Evolutionary conservation across 2,329 filamentous ascomycete species (phyloP), one percentile per base, ranked within the genome.

Genomic region (Alternaria postmessia): DNA sequence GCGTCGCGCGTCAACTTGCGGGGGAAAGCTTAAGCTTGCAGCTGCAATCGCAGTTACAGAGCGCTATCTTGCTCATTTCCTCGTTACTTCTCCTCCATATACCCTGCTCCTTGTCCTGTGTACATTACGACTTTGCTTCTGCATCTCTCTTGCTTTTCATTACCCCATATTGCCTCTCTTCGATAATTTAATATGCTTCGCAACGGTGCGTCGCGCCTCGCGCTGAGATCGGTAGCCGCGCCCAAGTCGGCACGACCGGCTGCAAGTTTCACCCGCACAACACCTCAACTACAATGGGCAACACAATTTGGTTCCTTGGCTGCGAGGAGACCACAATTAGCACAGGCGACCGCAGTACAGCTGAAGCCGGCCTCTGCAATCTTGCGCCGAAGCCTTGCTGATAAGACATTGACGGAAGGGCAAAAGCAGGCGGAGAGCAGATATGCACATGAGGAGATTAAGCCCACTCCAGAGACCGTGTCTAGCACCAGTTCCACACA

Each of bases 381-480:
- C 11, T 78, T 85, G 44, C 79, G 85, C 67, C 84, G 74, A 7
- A 67, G 65, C 16, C 62, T 79, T 32, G 74, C 78, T 38, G 81
- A 83, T 62, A 79, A 79, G 57, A 64, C 46, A 22, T 39, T 80
- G 30, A 74, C 77, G 46, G 80, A 83, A 61, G 79, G 78, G 57
- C 85, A 91, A 66, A 79, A 75, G 42, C 81, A 89, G 65, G 79
- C 80, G 30, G 89, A 91, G 74, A 82, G 83, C 47, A 80, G 84
- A 64, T 68, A 87, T 8, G 83, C 78, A 12, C 68, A 88, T 48
- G 74, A 86, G 73, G 85, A 85, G 71, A 79, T 93, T n/a, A 73
- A 86, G 58, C 72, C 86, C 3, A 78, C 86, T 28, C 90, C 90
- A 0, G 85, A 86, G 39, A 75, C 80, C 7, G 90, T 93, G 0